Evolutionary conservation across 2,329 filamentous ascomycete genomes (phyloP).

Genomic region (Verticillium klebahnii): DNA sequence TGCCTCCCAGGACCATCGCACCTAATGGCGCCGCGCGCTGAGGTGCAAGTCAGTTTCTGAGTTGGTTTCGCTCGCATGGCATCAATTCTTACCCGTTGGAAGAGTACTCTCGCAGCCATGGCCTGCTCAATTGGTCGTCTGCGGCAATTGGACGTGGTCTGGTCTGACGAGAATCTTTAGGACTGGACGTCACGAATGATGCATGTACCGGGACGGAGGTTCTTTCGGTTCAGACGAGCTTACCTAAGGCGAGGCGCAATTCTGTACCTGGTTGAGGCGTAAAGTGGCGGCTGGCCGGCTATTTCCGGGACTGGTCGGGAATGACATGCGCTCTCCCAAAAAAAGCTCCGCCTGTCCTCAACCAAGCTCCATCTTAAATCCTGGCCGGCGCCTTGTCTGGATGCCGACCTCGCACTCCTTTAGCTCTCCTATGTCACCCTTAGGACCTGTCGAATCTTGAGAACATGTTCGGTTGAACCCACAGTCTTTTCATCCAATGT

Average conservation of each 20-base stretch:
- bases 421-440: not conserved
- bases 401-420: conserved; percentile 4
- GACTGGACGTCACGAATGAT: conserved; percentile 15
- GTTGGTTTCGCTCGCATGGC: not conserved
- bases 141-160: conserved; percentile 15
- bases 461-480: not conserved
- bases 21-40: conserved; percentile 52
- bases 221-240: not conserved
- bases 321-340: not conserved
- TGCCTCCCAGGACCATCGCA: conserved; percentile 42
- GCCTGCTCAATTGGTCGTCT: conserved; percentile 42
- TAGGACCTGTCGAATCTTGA: not conserved
- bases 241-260: not conserved
- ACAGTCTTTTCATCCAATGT: conserved; percentile 21
- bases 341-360: conserved; percentile 1
- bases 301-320: conserved; percentile 20
- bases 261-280: not conserved
- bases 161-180: conserved; percentile 13
- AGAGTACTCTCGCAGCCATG: conserved; percentile 58
- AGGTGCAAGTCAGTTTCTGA: conserved; percentile 22
- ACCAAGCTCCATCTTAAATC: conserved; percentile 3
- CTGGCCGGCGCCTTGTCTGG: conserved; percentile 2
- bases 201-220: conserved; percentile 2
- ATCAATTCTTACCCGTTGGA: conserved; percentile 43
- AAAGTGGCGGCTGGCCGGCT: conserved; percentile 12